Conservation (phyloP, 2,329 filamentous ascomycete genomes). For the Phaeosphaeriaceae sp. region DNA sequence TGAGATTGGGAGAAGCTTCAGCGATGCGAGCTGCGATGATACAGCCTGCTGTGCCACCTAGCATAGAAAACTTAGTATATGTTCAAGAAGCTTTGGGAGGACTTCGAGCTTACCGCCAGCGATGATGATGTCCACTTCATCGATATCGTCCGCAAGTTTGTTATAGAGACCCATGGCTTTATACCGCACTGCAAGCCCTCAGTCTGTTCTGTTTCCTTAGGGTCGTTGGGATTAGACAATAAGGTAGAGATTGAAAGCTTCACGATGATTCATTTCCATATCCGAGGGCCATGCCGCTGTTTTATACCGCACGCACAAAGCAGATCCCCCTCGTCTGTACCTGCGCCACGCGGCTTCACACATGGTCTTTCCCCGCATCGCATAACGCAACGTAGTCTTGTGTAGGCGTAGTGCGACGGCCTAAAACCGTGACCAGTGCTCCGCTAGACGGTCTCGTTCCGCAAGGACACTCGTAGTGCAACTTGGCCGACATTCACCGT, state of each 20-base stretch:
- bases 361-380: background rate
- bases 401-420: background rate
- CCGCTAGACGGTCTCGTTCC: constrained; percentile 1
- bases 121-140: constrained; percentile 61
- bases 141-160: constrained; percentile 46
- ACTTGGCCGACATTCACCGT: constrained; percentile 1
- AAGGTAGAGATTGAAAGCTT: background rate
- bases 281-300: background rate
- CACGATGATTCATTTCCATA: background rate
- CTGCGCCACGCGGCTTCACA: background rate
- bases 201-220: background rate
- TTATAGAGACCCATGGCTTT: constrained; percentile 38
- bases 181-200: background rate
- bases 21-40: constrained; percentile 58
- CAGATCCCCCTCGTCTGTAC: background rate
- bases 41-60: constrained; percentile 23
- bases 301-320: background rate
- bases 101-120: constrained; percentile 51
- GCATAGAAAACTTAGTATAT: constrained; percentile 1
- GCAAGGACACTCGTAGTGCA: background rate
- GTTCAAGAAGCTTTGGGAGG: background rate
- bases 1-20: constrained; percentile 57
- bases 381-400: background rate
- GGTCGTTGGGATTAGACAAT: background rate
- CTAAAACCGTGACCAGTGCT: background rate